phyloP scores from a whole-genome alignment of 2,329 filamentous ascomycete genomes.

The Aspergillus clavatus region DNA sequence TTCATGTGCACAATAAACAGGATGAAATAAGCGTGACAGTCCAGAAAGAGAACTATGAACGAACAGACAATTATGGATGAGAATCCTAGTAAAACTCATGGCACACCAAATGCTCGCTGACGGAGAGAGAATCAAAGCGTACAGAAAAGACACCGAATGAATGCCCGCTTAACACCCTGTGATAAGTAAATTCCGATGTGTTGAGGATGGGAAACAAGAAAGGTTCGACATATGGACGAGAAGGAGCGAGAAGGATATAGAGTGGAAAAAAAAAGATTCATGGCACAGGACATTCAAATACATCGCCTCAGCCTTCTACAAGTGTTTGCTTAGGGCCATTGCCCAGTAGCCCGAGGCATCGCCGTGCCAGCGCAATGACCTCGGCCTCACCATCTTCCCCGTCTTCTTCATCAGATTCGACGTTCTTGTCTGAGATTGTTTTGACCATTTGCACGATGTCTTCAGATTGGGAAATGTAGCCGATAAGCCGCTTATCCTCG shows the following conservation, averaged over 20 bases:
- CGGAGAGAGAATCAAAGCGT: constrained; percentile 12
- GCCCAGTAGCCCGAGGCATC: constrained; percentile 81
- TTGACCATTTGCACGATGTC: constrained; percentile 91
- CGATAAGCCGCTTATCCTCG: constrained; percentile 83
- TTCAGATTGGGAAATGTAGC: constrained; percentile 80
- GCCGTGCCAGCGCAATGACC: constrained; percentile 82
- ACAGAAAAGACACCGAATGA: constrained; percentile 21
- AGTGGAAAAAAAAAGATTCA: constrained; percentile 10
- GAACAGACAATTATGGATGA: constrained; percentile 4
- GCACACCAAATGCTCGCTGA: constrained; percentile 34
- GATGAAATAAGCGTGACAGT: constrained; percentile 4
- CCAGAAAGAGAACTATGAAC: constrained; percentile 1
- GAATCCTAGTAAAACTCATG: constrained; percentile 15
- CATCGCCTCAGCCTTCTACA: constrained; percentile 63
- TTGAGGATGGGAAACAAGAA: constrained; percentile 6
- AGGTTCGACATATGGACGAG: constrained; percentile 13
- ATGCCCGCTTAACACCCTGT: constrained; percentile 31
- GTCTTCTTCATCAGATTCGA: constrained; percentile 80
- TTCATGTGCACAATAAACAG: constrained; percentile 22
- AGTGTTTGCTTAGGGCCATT: constrained; percentile 71
- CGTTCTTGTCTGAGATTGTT: constrained; percentile 79
- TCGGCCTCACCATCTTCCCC: constrained; percentile 90
- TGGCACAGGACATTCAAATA: background rate
- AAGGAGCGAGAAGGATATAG: constrained; percentile 14
- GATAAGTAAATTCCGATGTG: constrained; percentile 17